Conservation (phyloP, 2,329 filamentous ascomycete species). For the Hypoxylon sp. region DNA sequence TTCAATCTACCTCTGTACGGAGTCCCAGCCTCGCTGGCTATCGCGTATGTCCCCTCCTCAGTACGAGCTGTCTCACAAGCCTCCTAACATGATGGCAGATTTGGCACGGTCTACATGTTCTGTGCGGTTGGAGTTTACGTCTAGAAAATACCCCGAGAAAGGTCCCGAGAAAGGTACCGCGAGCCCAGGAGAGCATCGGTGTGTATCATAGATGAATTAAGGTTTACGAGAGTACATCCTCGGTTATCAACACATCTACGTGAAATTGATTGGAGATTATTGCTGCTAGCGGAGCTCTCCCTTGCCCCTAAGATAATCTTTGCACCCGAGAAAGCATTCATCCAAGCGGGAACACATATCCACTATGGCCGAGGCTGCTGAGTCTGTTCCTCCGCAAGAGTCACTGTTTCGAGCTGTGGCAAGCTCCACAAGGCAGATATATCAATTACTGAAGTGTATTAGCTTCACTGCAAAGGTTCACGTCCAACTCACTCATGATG, state of each 20-base stretch:
- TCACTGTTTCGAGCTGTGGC: constrained; percentile 81
- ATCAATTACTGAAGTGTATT: constrained; percentile 71
- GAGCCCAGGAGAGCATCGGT: constrained; percentile 46
- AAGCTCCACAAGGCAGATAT: constrained; percentile 81
- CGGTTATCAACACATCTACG: constrained; percentile 30
- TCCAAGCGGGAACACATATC: constrained; percentile 12
- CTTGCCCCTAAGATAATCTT: constrained; percentile 12
- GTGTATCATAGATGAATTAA: constrained; percentile 60
- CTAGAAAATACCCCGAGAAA: constrained; percentile 68
- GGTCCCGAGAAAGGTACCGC: constrained; percentile 33
- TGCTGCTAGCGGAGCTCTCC: constrained; percentile 10
- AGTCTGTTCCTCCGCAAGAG: constrained; percentile 50
- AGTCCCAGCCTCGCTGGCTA: constrained; percentile 86
- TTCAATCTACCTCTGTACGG: constrained; percentile 82
- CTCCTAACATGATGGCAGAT: constrained; percentile 65
- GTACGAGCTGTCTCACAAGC: constrained; percentile 16
- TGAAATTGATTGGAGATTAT: constrained; percentile 44
- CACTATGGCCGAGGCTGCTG: constrained; percentile 45
- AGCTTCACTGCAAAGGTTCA: constrained; percentile 70
- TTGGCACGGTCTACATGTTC: constrained; percentile 98
- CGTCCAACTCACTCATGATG: constrained; percentile 84
- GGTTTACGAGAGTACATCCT: constrained; percentile 50
- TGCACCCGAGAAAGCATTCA: constrained; percentile 38
- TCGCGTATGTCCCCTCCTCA: constrained; percentile 76
- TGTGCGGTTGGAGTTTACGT: constrained; percentile 99